phyloP scores from a whole-genome alignment of 1,284 basidiomycete genomes.

The Agaricales sp. region DNA sequence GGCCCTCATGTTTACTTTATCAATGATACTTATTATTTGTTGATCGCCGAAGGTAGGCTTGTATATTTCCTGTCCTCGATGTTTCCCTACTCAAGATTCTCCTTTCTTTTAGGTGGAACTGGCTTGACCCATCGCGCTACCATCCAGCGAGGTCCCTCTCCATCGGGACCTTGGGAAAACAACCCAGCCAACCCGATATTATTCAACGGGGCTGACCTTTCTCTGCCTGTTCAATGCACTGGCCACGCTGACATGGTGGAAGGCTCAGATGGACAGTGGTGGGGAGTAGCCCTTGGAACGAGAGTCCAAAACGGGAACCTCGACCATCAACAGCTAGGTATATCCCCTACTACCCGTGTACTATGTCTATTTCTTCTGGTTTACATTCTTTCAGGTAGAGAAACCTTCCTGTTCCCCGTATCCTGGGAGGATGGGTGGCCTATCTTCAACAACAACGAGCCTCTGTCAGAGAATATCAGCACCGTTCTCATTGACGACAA shows the following conservation, averaged over 20 bases:
- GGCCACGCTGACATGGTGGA: conserved; percentile 31
- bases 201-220: conserved; percentile 26
- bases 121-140: conserved; percentile 23
- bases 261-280: conserved; percentile 27
- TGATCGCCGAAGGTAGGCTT: conserved; percentile 29
- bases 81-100: background rate
- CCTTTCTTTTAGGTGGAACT: conserved; percentile 20
- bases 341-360: background rate
- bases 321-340: conserved; percentile 24
- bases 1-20: conserved; percentile 31
- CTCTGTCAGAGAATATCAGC: conserved; percentile 19
- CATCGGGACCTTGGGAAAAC: conserved; percentile 29
- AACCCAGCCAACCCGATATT: conserved; percentile 30
- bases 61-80: background rate
- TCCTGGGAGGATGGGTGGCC: conserved; percentile 30
- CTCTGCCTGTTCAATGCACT: conserved; percentile 25
- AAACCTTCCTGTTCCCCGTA: conserved; percentile 32
- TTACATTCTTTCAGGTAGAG: conserved; percentile 21
- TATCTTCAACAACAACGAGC: conserved; percentile 22
- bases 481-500: conserved; percentile 19
- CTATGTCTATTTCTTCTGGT: background rate
- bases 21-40: conserved; percentile 29
- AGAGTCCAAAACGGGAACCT: conserved; percentile 25
- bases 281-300: conserved; percentile 33
- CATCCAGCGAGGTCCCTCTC: conserved; percentile 26